Base-by-base conservation (phyloP, 164 flowering plant genomes). In the Chimonanthus praecox region DNA sequence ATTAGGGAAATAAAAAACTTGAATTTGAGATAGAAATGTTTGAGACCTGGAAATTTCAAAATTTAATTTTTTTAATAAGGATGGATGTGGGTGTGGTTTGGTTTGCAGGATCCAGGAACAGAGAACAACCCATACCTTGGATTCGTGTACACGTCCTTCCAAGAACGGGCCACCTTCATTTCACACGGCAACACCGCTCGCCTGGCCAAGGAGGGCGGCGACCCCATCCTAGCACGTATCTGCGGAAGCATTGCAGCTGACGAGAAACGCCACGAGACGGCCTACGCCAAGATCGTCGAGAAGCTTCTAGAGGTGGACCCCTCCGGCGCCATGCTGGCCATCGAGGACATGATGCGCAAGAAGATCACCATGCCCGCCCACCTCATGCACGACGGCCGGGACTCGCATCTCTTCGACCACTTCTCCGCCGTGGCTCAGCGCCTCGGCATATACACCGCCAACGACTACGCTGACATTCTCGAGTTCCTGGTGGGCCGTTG, bases 321-420 rank as follows among this genome's bases (percentile, higher is more conserved):
- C 8, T 74, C 79, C 60, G 83, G 78, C 70, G 80, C 87, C 6
- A 78, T 88, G 45, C 7, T 83, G 70, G 85, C 88, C 5, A 74
- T 88, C 64, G 85, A 84, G 6, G 84, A 82, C 73, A 87, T 87
- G 90, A 86, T 87, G 90, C 80, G 68, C 79, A 87, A 87, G 77
- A 86, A 83, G 73, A 83, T 86, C 47, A 33, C 87, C 6, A 87
- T 87, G 91, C 91, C 91, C 16, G 89, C 89, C 10, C 87, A 85
- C 72, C 67, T 88, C 68, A 86, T 86, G 88, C 83, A 74, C 71
- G 89, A 88, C 58, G 91, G 91, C 46, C 69, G 50, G 63, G 88
- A 86, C 54, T 78, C 80, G 16, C 75, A 83, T 49, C 84, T 88
- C 2, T 88, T 86, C 49, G 86, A 86, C 15, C 82, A 86, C 79